A percentile compares a stretch with the other conserved stretches of the same genome.
phyloP scores from a whole-genome alignment of 2,329 filamentous ascomycete genomes.

The Fusarium lateritium region DNA sequence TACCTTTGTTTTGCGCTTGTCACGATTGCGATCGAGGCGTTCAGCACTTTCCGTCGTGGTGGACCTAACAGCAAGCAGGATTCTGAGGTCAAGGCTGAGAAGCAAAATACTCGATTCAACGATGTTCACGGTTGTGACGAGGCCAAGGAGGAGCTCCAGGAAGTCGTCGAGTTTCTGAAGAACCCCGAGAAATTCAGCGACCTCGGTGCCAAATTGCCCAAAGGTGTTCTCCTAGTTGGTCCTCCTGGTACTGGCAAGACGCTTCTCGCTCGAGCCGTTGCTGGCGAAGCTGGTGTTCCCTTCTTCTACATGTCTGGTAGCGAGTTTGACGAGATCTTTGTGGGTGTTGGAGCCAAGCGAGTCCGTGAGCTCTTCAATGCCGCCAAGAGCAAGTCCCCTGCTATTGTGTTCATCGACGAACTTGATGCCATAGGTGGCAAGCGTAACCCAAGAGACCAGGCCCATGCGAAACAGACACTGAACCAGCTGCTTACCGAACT shows the following conservation, averaged over 20 bases:
- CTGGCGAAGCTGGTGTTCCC: constrained; percentile 95
- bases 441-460: constrained; percentile 91
- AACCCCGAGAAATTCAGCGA: constrained; percentile 94
- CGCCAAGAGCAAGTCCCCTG: constrained; percentile 87
- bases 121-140: constrained; percentile 99
- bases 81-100: constrained; percentile 91
- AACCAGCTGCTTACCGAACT: constrained; percentile 98
- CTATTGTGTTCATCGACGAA: constrained; percentile 97
- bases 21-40: constrained; percentile 85
- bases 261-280: constrained; percentile 92
- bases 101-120: constrained; percentile 90
- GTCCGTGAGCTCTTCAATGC: constrained; percentile 92
- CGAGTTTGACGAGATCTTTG: constrained; percentile 98
- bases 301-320: constrained; percentile 99
- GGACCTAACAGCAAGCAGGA: constrained; percentile 77
- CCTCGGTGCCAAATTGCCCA: constrained; percentile 95
- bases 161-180: constrained; percentile 95
- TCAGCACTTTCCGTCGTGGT: constrained; percentile 81
- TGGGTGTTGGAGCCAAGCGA: constrained; percentile 95
- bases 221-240: constrained; percentile 94
- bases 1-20: constrained; percentile 86
- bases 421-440: constrained; percentile 95
- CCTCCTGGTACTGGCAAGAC: constrained; percentile 99
- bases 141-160: constrained; percentile 97
- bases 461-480: constrained; percentile 96